Percentiles rank a stretch among this genome's conserved stretches.
These are phyloP conservation scores for Ogataea trehaloabstinens DNA, from an alignment of 805 yeast species.

Conservation along the genomic window DNA sequence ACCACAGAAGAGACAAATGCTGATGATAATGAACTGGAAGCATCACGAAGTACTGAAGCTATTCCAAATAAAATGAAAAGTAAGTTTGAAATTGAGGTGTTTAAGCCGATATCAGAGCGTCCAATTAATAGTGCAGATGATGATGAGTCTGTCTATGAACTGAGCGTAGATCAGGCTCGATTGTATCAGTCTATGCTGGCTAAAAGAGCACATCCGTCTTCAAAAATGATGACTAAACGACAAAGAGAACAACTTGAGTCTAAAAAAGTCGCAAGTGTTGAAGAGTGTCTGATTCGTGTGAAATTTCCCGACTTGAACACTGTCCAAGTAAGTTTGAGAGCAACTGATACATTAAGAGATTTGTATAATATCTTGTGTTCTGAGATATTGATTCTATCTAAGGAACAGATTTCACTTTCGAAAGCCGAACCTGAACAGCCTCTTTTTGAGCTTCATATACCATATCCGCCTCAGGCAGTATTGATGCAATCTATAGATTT, in stretches of 20 bases:
- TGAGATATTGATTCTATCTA: constrained; percentile 31
- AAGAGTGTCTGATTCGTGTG: constrained; percentile 44
- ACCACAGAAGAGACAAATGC: background rate
- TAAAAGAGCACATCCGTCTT: constrained; percentile 36
- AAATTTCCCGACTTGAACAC: constrained; percentile 57
- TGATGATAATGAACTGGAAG: background rate
- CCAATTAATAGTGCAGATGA: constrained; percentile 10
- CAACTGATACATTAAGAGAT: constrained; percentile 37
- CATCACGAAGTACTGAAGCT: background rate
- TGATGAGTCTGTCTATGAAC: constrained; percentile 41
- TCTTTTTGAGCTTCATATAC: constrained; percentile 36
- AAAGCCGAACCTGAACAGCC: constrained; percentile 8
- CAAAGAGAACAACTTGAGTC: constrained; percentile 34
- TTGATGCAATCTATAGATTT: constrained; percentile 20
- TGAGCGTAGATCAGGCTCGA: constrained; percentile 52
- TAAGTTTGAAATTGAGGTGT: constrained; percentile 14
- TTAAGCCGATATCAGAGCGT: constrained; percentile 10
- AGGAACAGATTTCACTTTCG: constrained; percentile 30
- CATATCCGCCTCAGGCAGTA: constrained; percentile 46
- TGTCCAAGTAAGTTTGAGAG: constrained; percentile 48
- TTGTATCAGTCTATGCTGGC: constrained; percentile 50
- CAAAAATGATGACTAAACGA: constrained; percentile 25
- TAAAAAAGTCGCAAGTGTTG: constrained; percentile 26
- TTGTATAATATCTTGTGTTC: constrained; percentile 20
- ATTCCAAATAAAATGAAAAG: background rate